Evolutionary conservation across 495 filamentous ascomycete species (phyloP).

Genomic region (Parathielavia appendiculata): DNA sequence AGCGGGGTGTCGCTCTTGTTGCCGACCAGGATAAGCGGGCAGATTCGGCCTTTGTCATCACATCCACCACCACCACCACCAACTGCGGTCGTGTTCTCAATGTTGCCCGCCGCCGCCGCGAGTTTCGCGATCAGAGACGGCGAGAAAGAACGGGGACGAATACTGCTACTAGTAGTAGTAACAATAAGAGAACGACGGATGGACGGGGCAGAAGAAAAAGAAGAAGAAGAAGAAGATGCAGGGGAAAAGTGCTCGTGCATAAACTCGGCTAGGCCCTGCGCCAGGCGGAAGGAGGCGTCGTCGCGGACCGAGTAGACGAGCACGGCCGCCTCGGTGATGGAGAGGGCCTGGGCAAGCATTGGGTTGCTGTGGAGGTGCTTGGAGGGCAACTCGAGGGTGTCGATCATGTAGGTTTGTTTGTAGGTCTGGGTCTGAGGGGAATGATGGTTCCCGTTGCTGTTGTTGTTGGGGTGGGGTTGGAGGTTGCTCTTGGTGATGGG

Average conservation of each 20-base stretch:
- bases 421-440: neutral
- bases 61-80: neutral
- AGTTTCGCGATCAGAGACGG: too few relatives aligned
- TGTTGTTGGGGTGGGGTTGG: neutral
- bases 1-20: constrained; percentile 25
- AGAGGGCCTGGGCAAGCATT: constrained; percentile 34
- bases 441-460: neutral
- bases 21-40: constrained; percentile 36
- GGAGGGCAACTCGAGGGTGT: constrained; percentile 39
- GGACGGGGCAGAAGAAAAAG: neutral
- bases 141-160: too few relatives aligned
- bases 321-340: constrained; percentile 39
- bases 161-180: neutral
- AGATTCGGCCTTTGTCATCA: constrained; percentile 19
- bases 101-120: too few relatives aligned
- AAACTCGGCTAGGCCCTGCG: constrained; percentile 29
- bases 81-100: neutral
- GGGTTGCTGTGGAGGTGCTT: constrained; percentile 31
- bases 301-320: constrained; percentile 39
- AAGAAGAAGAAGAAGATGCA: neutral
- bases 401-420: constrained; percentile 30
- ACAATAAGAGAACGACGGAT: too few relatives aligned
- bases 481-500: neutral
- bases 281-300: constrained; percentile 30
- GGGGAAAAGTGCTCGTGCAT: constrained; percentile 25